Conservation (phyloP, 805 yeast genomes). For the Ogataea saltuana region DNA sequence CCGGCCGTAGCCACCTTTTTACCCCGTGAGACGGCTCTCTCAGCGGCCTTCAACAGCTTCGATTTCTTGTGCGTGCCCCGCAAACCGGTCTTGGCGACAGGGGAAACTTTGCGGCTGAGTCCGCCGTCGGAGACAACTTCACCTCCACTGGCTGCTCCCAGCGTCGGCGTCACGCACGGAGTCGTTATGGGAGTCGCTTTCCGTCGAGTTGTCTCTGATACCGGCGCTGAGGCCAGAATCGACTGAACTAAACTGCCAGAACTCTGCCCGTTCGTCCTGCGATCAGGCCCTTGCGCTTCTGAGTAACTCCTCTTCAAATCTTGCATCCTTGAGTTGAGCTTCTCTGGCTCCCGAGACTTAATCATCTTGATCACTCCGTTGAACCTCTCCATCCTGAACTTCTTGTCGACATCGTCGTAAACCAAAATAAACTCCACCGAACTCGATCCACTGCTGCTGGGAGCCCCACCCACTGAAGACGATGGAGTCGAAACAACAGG, state of each 20-base stretch:
- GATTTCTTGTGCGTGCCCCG: not conserved
- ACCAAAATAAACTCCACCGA: constrained; percentile 30
- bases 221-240: not conserved
- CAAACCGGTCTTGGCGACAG: too few relatives aligned
- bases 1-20: too few relatives aligned
- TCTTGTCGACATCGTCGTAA: constrained; percentile 29
- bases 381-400: constrained; percentile 31
- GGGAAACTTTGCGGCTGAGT: too few relatives aligned
- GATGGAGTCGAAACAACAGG: constrained; percentile 5
- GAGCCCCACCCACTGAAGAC: not conserved
- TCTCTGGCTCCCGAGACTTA: constrained; percentile 35
- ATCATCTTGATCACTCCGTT: constrained; percentile 32
- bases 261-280: too few relatives aligned
- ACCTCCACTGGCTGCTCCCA: too few relatives aligned
- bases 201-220: constrained; percentile 1
- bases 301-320: constrained; percentile 7
- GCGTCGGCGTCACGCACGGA: constrained; percentile 9
- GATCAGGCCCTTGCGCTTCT: constrained; percentile 1
- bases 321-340: constrained; percentile 17
- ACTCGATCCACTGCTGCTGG: not conserved
- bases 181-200: constrained; percentile 1
- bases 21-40: not conserved
- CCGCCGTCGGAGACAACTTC: too few relatives aligned
- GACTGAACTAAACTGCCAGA: constrained; percentile 1
- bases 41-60: not conserved